A percentile compares a stretch with the other conserved stretches of the same genome.
These are phyloP conservation scores for Ophiocordyceps camponoti-saundersi DNA, from an alignment of 2,329 filamentous ascomycete species.

Conservation along the genomic window DNA sequence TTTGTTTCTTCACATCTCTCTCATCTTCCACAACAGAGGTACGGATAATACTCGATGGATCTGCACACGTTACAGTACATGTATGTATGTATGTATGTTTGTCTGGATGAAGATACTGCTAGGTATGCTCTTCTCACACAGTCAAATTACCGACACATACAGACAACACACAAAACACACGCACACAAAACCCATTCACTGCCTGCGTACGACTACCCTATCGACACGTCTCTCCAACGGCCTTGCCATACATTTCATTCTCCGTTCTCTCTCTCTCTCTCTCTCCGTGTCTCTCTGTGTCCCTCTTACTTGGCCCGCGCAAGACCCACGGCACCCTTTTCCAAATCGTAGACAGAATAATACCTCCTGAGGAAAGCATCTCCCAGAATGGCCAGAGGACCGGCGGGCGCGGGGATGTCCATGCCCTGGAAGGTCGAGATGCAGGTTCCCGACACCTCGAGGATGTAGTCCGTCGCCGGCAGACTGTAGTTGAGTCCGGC, in stretches of 20 bases:
- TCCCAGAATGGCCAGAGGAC: conserved; percentile 86
- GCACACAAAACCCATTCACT: no score
- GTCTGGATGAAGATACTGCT: no score
- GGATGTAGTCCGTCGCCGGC: conserved; percentile 76
- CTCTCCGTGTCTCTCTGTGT: background rate
- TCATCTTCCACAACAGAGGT: no score
- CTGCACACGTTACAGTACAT: no score
- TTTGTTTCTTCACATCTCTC: no score
- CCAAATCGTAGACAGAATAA: conserved; percentile 95
- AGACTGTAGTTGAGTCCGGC: conserved; percentile 90
- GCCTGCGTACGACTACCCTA: no score
- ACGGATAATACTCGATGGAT: no score
- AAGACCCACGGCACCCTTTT: conserved; percentile 74
- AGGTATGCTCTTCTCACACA: no score
- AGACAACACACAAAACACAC: no score
- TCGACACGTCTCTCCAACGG: background rate
- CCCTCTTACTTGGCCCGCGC: conserved; percentile 55
- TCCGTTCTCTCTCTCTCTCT: background rate
- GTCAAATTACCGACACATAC: no score
- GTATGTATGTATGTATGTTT: no score
- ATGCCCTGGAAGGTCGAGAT: conserved; percentile 97
- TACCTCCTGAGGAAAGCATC: conserved; percentile 72
- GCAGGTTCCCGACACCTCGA: conserved; percentile 88
- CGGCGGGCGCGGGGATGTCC: conserved; percentile 74
- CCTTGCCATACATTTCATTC: background rate